A percentile compares a stretch with the other conserved stretches of the same genome.
phyloP scores from a whole-genome alignment of 176 grass and related monocot species.

The Lolium rigidum region DNA sequence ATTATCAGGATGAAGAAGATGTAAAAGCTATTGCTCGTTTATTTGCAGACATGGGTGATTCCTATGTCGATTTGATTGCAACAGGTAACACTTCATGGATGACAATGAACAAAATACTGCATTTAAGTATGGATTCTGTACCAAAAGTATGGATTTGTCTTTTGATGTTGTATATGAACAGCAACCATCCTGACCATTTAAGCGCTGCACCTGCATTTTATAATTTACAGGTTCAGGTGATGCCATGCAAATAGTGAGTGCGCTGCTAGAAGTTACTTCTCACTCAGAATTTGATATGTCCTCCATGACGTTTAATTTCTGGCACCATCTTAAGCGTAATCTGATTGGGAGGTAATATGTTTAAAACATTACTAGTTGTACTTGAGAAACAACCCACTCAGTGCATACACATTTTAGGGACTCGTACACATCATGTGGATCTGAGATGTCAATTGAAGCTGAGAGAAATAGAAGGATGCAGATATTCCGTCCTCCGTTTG shows the following conservation, averaged over 20 bases:
- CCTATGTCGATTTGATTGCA: constrained; percentile 98
- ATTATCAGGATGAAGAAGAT: constrained; percentile 95
- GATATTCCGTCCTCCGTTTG: constrained; percentile 73
- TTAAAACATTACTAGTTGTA: constrained; percentile 21
- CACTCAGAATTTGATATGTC: constrained; percentile 95
- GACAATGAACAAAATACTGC: constrained; percentile 36
- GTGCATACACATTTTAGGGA: constrained; percentile 63
- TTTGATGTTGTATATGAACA: constrained; percentile 5
- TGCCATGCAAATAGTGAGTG: constrained; percentile 91
- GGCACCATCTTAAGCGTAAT: constrained; percentile 81
- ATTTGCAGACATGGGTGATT: constrained; percentile 99
- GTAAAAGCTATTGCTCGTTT: constrained; percentile 98
- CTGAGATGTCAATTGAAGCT: constrained; percentile 67
- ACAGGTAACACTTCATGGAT: constrained; percentile 62
- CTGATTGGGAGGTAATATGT: constrained; percentile 74
- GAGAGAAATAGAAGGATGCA: constrained; percentile 91
- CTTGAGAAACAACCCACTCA: constrained; percentile 33
- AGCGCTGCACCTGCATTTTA: constrained; percentile 38
- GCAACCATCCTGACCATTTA: constrained; percentile 29
- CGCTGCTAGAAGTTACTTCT: constrained; percentile 92
- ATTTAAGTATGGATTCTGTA: neutral
- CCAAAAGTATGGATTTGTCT: neutral
- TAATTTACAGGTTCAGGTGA: constrained; percentile 79
- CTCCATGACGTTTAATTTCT: constrained; percentile 99
- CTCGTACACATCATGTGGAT: constrained; percentile 73